Base-by-base conservation (phyloP, 805 yeast genomes). In the Saturnispora serradocipensis region DNA sequence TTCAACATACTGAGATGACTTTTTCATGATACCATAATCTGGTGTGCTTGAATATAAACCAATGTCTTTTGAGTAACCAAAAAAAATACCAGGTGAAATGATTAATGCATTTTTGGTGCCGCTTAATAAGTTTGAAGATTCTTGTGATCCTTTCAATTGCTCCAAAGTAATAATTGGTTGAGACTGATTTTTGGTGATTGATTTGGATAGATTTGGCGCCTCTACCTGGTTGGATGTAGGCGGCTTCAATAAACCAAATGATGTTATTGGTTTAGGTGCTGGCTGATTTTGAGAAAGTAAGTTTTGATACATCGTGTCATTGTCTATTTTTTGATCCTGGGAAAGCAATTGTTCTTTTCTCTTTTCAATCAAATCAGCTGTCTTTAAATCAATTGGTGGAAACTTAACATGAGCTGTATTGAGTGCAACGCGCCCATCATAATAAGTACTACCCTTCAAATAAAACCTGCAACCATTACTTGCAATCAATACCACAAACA, bases 41-140 rank as follows among this genome's bases (percentile, higher is more conserved):
- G 93, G 84, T 8, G 88, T 84, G 45, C 91, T 75, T 3, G 85
- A 82, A 64, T 86, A 88, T 10, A 65, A 8, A 22, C 88, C 67
- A 50, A 76, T 75, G 54, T 72, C 75, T 4, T 73, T 68, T 43
- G 63, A 63, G 11, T 84, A 86, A 39, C 87, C 84, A 54, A 90
- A 74, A 60, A 82, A 90, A 3, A 88, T 82, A n/a, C 95, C 96
- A 0, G 97, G 96, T 20, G 95, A 81, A 30, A 88, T 72, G 11
- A 90, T 72, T 32, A 78, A 74, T 25, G 86, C 74, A 10, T 80
- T 71, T 40, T 76, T 71, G 27, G 85, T 74, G 44, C 84, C 77
- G 53, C 75, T 77, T 52, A 83, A 70, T 46, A 88, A 63, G 2
- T 74, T 66, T 6, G 81, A 72, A 0, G 77, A 72, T 57, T 77